Evolutionary conservation across 371 early-diverging fungal species (phyloP).

Genomic region (Zychaea mexicana): DNA sequence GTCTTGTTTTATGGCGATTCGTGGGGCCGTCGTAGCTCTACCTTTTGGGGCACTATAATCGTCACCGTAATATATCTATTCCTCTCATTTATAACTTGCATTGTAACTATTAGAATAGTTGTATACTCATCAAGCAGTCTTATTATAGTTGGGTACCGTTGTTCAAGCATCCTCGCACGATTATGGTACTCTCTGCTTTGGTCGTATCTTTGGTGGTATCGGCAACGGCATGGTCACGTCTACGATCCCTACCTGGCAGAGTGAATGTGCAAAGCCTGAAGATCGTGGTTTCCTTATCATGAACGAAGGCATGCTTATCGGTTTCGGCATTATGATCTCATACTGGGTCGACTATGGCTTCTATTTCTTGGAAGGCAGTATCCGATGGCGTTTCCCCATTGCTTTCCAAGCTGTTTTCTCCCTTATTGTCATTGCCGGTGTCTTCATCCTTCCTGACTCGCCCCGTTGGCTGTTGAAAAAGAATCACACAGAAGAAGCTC

Average conservation of each 20-base stretch:
- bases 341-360: conserved; percentile 54
- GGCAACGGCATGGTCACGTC: conserved; percentile 58
- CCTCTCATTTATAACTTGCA: no score
- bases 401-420: conserved; percentile 54
- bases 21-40: conserved; percentile 17
- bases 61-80: conserved; percentile 9
- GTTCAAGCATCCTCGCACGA: conserved; percentile 40
- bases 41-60: conserved; percentile 16
- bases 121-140: not conserved
- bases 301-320: conserved; percentile 25
- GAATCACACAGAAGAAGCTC: conserved; percentile 35
- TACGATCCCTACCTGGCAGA: conserved; percentile 29
- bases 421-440: conserved; percentile 41
- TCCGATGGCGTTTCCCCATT: conserved; percentile 57
- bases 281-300: conserved; percentile 19
- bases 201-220: conserved; percentile 56
- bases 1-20: conserved; percentile 16
- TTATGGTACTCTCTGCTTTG: conserved; percentile 41
- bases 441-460: conserved; percentile 55
- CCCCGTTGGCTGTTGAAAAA: conserved; percentile 61
- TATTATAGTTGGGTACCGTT: conserved; percentile 32
- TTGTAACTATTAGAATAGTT: no score
- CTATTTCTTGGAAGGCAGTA: conserved; percentile 30
- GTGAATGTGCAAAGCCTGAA: conserved; percentile 21
- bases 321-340: conserved; percentile 25